Base-by-base conservation (phyloP, 306 rosid genomes). In the Begonia fuchsioides region DNA sequence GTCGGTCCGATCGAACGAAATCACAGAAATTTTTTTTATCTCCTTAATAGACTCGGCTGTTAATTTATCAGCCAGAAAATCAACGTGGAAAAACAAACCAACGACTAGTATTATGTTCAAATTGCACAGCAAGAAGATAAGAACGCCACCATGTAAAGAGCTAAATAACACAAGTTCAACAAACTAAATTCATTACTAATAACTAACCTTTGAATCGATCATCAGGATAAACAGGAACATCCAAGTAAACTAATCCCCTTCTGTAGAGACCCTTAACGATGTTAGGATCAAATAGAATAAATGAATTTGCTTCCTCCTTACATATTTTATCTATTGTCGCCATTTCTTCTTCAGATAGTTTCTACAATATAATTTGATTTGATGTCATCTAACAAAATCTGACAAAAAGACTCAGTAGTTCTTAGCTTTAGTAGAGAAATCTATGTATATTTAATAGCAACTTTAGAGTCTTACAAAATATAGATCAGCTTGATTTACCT, bases 281-380 rank as follows among this genome's bases (percentile, higher is more conserved):
- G 18, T 78, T 75, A 48, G 93, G 80, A 58, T 88, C 88, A 47
- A 80, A 83, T 44, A 68, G 52, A 47, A 68, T 69, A 66, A 65
- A 78, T 65, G 93, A 88, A 75, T 83, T 83, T 57, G 63, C 94
- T 55, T 83, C 94, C 71, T 78, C 94, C 77, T 78, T 67, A 64
- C 96, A 80, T 47, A 81, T 53, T 80, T 83, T 83, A 77, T 88
- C 96, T 67, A 83, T 75, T 38, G 79, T 72, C 51, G 83, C 83
- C 72, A 49, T 76, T 68, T 88, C 96, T 63, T 80, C 96, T 58
- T 81, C 86, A 10, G 90, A 78, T 55, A 88, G 93, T 83, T 76
- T 88, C 96, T 88, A 68, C 38, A 61, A 39, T 62, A 49, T 48
- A 46, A 38, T 43, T 26, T 49, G 49, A 63, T 50, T 43, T 57